Percentiles rank a stretch among this genome's conserved stretches.
Evolutionary conservation across 805 yeast genomes (phyloP).

Genomic region (Candida qinlingensis): DNA sequence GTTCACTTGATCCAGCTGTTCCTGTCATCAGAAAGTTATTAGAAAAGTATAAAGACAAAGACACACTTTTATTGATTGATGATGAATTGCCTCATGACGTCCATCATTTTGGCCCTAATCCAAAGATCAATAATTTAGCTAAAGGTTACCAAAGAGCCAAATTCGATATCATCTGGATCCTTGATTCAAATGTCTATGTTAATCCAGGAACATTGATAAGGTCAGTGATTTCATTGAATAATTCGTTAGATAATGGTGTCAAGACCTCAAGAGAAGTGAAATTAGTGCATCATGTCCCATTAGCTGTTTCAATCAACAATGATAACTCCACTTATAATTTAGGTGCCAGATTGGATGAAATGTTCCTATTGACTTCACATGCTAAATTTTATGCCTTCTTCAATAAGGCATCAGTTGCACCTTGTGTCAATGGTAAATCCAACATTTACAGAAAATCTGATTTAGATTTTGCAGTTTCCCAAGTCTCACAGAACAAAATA

Average conservation of each 20-base stretch:
- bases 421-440: conserved; percentile 89
- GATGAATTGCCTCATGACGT: conserved; percentile 31
- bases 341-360: conserved; percentile 76
- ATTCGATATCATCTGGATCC: conserved; percentile 74
- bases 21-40: conserved; percentile 48
- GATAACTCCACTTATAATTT: conserved; percentile 15
- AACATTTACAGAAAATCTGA: conserved; percentile 68
- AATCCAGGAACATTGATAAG: conserved; percentile 57
- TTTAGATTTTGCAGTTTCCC: conserved; percentile 51
- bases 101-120: conserved; percentile 70
- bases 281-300: conserved; percentile 78
- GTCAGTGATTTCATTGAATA: conserved; percentile 48
- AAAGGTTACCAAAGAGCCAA: conserved; percentile 69
- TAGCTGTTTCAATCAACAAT: conserved; percentile 41
- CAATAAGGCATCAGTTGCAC: conserved; percentile 69
- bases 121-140: conserved; percentile 82
- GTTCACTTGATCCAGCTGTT: conserved; percentile 56
- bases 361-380: conserved; percentile 80
- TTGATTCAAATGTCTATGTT: conserved; percentile 84
- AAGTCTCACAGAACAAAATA: conserved; percentile 28
- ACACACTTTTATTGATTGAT: conserved; percentile 55
- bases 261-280: conserved; percentile 40
- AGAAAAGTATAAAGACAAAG: conserved; percentile 46
- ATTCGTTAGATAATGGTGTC: conserved; percentile 49
- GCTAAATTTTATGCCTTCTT: conserved; percentile 79